Evolutionary conservation across 2,329 filamentous ascomycete genomes (phyloP).

Genomic region (Fonsecaea nubica): DNA sequence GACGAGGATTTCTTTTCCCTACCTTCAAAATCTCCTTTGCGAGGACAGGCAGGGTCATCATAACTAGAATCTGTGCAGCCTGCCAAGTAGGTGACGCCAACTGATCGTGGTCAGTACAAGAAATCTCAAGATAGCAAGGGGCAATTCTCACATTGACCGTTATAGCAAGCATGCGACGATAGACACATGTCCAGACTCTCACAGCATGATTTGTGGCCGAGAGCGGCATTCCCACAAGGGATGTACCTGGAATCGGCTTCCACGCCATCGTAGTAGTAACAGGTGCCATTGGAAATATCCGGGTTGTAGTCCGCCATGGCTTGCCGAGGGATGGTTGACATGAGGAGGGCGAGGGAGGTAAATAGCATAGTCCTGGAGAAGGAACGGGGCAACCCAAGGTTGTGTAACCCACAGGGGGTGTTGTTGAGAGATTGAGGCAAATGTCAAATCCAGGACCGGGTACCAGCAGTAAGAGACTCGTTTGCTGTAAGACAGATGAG

Average conservation of each 20-base stretch:
- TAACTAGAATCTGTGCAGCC: conserved; percentile 40
- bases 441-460: conserved; percentile 7
- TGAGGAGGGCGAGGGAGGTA: conserved; percentile 8
- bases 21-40: conserved; percentile 32
- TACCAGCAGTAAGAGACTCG: conserved; percentile 8
- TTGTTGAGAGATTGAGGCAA: conserved; percentile 4
- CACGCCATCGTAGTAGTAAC: conserved; percentile 34
- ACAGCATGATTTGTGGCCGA: conserved; percentile 38
- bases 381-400: conserved; percentile 2
- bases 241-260: conserved; percentile 35
- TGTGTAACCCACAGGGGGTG: conserved; percentile 22
- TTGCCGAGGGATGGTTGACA: conserved; percentile 12
- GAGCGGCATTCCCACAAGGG: conserved; percentile 39
- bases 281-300: conserved; percentile 39
- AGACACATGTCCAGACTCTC: conserved; percentile 36
- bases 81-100: conserved; percentile 38
- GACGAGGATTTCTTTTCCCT: not conserved
- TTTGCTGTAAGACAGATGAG: conserved; percentile 19
- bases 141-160: conserved; percentile 31
- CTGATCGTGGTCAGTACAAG: conserved; percentile 23
- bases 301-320: conserved; percentile 33
- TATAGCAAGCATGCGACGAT: conserved; percentile 38
- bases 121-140: not conserved
- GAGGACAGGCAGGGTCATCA: conserved; percentile 34
- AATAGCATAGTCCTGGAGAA: conserved; percentile 3